Evolutionary conservation across 1,284 basidiomycete species (phyloP).

Genomic region (Phaffia rhodozyma): DNA sequence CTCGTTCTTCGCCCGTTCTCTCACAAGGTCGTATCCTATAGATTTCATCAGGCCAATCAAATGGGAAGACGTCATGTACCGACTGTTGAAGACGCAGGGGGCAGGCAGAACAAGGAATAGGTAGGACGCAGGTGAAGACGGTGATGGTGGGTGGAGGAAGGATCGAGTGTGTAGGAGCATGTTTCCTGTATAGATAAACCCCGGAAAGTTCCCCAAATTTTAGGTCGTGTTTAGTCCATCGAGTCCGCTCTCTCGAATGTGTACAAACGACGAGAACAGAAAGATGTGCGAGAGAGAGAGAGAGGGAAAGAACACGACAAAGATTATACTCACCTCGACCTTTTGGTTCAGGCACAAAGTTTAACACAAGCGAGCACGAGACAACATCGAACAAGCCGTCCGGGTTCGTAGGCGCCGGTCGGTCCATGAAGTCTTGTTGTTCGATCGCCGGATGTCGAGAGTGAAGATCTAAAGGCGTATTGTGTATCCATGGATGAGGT

Average conservation of each 20-base stretch:
- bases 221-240: neutral
- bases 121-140: constrained; percentile 27
- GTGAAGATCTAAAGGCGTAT: constrained; percentile 62
- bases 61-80: constrained; percentile 55
- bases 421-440: constrained; percentile 65
- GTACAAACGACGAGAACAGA: neutral
- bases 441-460: constrained; percentile 63
- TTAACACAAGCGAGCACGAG: constrained; percentile 72
- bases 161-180: constrained; percentile 59
- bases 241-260: neutral
- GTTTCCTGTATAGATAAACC: constrained; percentile 42
- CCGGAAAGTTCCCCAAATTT: neutral
- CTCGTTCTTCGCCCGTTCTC: constrained; percentile 43
- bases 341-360: constrained; percentile 64
- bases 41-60: constrained; percentile 48
- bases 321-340: constrained; percentile 51
- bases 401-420: constrained; percentile 29
- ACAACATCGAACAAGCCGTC: constrained; percentile 58
- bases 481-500: constrained; percentile 56
- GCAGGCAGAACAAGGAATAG: constrained; percentile 69
- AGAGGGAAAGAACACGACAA: neutral
- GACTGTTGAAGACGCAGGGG: constrained; percentile 68
- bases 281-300: constrained; percentile 6
- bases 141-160: constrained; percentile 35
- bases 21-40: constrained; percentile 53